Percentiles rank a stretch among this genome's conserved stretches.
These are phyloP conservation scores for Teratosphaeria nubilosa DNA, from an alignment of 2,329 filamentous ascomycete genomes.

Conservation along the genomic window DNA sequence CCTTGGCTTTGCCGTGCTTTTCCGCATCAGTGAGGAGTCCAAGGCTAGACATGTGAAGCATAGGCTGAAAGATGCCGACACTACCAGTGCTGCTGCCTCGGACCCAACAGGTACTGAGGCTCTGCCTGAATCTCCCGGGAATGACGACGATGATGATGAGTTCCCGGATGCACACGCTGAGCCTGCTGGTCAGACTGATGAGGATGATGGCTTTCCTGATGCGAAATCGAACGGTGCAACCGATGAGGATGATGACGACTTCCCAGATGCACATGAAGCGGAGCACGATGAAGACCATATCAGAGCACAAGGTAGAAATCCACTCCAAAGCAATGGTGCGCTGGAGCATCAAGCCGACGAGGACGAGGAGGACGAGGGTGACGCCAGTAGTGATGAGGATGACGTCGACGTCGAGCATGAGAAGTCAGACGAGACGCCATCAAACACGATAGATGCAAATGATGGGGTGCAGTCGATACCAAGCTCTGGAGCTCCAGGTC, in stretches of 20 bases:
- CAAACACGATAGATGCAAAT: slow-evolving; percentile 5
- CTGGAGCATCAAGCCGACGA: slow-evolving; percentile 2
- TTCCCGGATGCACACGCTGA: slow-evolving; percentile 14
- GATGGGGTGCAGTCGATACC: background rate
- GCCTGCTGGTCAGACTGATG: slow-evolving; percentile 2
- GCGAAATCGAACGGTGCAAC: slow-evolving; percentile 19
- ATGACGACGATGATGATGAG: slow-evolving; percentile 20
- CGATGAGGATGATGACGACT: slow-evolving; percentile 31
- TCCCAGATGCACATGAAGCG: background rate
- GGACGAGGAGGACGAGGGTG: slow-evolving; percentile 2
- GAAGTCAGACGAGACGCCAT: background rate
- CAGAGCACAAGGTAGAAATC: slow-evolving; percentile 24
- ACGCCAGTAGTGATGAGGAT: slow-evolving; percentile 20
- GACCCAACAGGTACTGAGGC: slow-evolving; percentile 19
- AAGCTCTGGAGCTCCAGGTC: background rate
- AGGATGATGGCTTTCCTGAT: slow-evolving; percentile 16
- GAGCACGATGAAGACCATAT: slow-evolving; percentile 3
- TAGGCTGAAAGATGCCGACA: slow-evolving; percentile 40
- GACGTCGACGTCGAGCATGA: slow-evolving; percentile 21
- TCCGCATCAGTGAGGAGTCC: slow-evolving; percentile 81
- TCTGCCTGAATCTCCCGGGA: slow-evolving; percentile 19
- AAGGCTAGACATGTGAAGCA: slow-evolving; percentile 71
- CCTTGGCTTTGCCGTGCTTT: slow-evolving; percentile 79
- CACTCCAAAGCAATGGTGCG: slow-evolving; percentile 26
- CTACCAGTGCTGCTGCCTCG: background rate